Conservation (phyloP, 768 basidiomycete genomes). For the Suillus fuscotomentosus region DNA sequence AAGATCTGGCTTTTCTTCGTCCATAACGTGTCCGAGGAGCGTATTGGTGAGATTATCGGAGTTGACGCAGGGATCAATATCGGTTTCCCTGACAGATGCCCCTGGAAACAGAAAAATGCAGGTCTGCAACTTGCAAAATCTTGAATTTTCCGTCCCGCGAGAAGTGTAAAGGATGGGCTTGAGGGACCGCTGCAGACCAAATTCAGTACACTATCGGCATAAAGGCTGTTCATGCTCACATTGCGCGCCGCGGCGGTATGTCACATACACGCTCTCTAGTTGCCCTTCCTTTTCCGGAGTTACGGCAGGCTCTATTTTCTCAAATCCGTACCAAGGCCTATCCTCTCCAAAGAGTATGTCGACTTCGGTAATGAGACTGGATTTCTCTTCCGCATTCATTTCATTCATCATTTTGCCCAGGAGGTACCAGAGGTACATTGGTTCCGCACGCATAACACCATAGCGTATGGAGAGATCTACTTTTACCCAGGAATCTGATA, state of each 20-base stretch:
- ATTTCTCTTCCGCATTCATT: conserved; percentile 56
- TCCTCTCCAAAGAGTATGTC: conserved; percentile 88
- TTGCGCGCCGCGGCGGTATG: conserved; percentile 72
- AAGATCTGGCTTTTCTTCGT: conserved; percentile 83
- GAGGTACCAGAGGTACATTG: conserved; percentile 79
- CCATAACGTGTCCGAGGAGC: conserved; percentile 69
- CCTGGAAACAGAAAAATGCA: conserved; percentile 85
- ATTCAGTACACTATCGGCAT: conserved; percentile 7
- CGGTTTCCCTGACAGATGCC: conserved; percentile 80
- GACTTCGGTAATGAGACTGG: conserved; percentile 82
- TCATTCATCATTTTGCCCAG: conserved; percentile 60
- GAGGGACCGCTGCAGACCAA: conserved; percentile 53
- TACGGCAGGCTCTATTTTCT: conserved; percentile 64
- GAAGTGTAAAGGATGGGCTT: conserved; percentile 80
- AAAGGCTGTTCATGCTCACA: conserved; percentile 40
- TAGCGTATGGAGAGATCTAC: conserved; percentile 60
- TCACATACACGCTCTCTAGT: conserved; percentile 58
- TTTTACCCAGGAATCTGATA: conserved; percentile 59
- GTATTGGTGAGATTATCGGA: conserved; percentile 82
- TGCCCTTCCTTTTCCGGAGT: conserved; percentile 39
- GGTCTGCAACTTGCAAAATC: conserved; percentile 87
- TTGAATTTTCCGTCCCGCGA: conserved; percentile 82
- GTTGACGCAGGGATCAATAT: conserved; percentile 44
- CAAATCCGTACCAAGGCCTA: conserved; percentile 84
- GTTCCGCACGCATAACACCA: conserved; percentile 54